Evolutionary conservation across 2,329 filamentous ascomycete species (phyloP), one percentile per base, ranked within the genome.

Genomic region (Fusarium sp.): DNA sequence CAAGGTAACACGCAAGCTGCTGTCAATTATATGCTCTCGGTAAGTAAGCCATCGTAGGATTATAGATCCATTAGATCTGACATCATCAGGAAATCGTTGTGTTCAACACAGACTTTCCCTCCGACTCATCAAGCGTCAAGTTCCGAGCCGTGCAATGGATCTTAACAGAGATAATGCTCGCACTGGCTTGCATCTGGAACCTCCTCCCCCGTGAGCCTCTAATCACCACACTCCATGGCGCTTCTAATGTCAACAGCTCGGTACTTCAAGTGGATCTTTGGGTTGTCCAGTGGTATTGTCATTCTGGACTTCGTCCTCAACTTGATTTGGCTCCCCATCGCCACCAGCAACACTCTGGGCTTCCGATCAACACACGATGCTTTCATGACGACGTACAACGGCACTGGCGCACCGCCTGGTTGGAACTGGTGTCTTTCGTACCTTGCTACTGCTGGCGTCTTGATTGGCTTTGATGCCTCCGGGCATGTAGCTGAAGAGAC

Each of bases 201-300:
- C 3, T 62, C 0, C 41, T 62, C 3, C 60, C 60, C 5, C 60
- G 60, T 58, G 27, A 48, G 41, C 6, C 39, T 12, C 37, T 12
- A 12, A 7, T 37, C 7, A 7, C 25, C 7, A 7, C 11, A 4
- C 8, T 21, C 10, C 2, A 15, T 29, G 5, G 2, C 7, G 4
- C 15, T 16, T 8, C 46, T 55, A 33, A 33, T 33, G 15, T 33
- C 14, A 19, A 1, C 14, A 62, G 60, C 60, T 10, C 60, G 52
- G 4, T 62, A 62, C 3, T 62, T 62, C n/a, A 62, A 39, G 35
- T 62, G 60, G 60, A 62, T 62, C 6, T 62, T 62, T 8, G 7
- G n/a, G 0, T 5, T 48, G 2, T 58, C 60, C 0, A 58, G 21
- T 0, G 7, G 60, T 3, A 4, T 62, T 21, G 60, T 62, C 1